Evolutionary conservation across 192 early-diverging fungal genomes (phyloP).

Genomic region (Coemansia biformis): DNA sequence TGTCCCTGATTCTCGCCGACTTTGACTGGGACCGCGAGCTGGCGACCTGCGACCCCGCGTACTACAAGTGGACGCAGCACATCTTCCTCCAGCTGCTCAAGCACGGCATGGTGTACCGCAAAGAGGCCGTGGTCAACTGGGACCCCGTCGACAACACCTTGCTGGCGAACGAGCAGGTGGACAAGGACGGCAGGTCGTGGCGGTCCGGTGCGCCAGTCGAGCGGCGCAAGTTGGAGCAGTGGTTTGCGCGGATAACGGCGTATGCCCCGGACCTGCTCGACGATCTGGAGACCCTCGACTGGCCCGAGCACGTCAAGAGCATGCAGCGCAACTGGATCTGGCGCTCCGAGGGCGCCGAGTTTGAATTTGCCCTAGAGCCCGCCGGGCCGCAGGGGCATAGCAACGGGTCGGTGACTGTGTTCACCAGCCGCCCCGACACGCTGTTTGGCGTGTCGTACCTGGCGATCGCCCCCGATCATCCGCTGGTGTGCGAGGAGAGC

Average conservation of each 20-base stretch:
- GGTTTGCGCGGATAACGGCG: conserved; percentile 86
- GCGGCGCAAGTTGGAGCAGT: conserved; percentile 76
- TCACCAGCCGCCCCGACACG: conserved; percentile 76
- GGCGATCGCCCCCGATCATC: conserved; percentile 63
- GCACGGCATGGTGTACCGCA: conserved; percentile 79
- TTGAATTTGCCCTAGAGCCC: conserved; percentile 51
- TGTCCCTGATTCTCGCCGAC: conserved; percentile 65
- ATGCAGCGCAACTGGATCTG: conserved; percentile 95
- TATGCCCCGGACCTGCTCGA: conserved; percentile 76
- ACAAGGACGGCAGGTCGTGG: conserved; percentile 80
- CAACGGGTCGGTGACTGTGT: conserved; percentile 56
- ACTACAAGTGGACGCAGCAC: conserved; percentile 94
- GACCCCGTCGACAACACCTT: conserved; percentile 95
- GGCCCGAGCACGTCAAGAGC: conserved; percentile 84
- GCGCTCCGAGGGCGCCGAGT: conserved; percentile 72
- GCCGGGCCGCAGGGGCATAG: background rate
- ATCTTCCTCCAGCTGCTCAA: conserved; percentile 76
- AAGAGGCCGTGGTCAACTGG: conserved; percentile 92
- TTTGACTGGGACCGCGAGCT: conserved; percentile 95
- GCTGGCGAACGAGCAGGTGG: conserved; percentile 94
- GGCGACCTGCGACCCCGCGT: conserved; percentile 77
- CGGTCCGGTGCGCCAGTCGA: conserved; percentile 90
- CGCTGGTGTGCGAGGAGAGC: conserved; percentile 29
- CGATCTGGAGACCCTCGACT: conserved; percentile 72
- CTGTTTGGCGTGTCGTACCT: conserved; percentile 70